A percentile compares a stretch with the other conserved stretches of the same genome.
phyloP scores from a whole-genome alignment of 768 basidiomycete species.

The Cubamyces sp. region DNA sequence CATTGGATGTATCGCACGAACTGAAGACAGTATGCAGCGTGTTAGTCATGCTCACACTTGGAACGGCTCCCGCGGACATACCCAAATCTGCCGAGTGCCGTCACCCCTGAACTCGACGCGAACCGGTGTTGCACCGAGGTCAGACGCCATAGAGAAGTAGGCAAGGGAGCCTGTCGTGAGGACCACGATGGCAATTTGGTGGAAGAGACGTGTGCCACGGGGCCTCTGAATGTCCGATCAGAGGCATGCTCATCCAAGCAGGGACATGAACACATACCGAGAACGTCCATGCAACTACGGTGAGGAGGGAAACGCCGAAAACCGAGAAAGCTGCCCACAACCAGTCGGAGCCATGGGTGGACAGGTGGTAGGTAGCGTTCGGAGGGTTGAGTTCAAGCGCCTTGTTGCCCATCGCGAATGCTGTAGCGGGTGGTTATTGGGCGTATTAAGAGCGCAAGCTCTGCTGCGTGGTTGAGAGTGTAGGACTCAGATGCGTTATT shows the following conservation, averaged over 20 bases:
- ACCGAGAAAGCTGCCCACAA: conserved; percentile 58
- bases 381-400: conserved; percentile 42
- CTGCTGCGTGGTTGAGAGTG: not conserved
- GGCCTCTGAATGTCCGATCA: conserved; percentile 33
- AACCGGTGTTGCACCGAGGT: conserved; percentile 54
- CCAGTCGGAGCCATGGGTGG: conserved; percentile 52
- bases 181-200: conserved; percentile 52
- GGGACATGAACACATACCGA: conserved; percentile 28
- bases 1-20: conserved; percentile 56
- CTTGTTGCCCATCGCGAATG: conserved; percentile 30
- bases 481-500: not conserved
- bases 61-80: conserved; percentile 31
- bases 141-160: conserved; percentile 60
- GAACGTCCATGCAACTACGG: conserved; percentile 43
- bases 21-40: conserved; percentile 24
- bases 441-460: not conserved
- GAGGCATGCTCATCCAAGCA: not conserved
- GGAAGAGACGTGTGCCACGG: conserved; percentile 50
- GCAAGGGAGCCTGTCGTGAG: conserved; percentile 49
- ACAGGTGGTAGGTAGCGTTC: conserved; percentile 44
- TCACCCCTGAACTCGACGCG: conserved; percentile 46
- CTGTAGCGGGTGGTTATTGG: not conserved
- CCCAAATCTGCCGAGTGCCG: conserved; percentile 48
- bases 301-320: conserved; percentile 48
- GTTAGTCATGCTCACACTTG: not conserved